phyloP scores from a whole-genome alignment of 495 filamentous ascomycete genomes.

The Xylaria grammica region DNA sequence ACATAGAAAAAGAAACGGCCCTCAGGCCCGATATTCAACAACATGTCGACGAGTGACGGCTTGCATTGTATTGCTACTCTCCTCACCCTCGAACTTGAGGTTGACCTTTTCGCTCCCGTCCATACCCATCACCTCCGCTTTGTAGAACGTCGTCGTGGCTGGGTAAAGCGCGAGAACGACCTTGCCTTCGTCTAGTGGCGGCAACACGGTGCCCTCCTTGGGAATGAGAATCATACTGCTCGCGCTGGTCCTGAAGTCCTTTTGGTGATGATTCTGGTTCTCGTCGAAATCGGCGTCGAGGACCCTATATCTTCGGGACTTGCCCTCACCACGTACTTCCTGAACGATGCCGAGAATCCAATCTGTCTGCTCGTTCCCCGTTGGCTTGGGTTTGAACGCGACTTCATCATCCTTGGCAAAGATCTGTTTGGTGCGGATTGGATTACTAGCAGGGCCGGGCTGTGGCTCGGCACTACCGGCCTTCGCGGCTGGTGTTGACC shows the following conservation, averaged over 20 bases:
- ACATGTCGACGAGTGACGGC: constrained; percentile 81
- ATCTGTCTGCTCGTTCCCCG: constrained; percentile 69
- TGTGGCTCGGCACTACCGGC: constrained; percentile 53
- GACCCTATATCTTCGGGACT: constrained; percentile 90
- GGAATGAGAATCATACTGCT: constrained; percentile 82
- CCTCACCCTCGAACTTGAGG: constrained; percentile 85
- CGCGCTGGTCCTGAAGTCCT: constrained; percentile 79
- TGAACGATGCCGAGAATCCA: constrained; percentile 93
- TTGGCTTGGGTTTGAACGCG: constrained; percentile 82
- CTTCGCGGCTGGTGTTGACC: constrained; percentile 50
- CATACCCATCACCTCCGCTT: constrained; percentile 85
- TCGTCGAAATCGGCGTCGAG: constrained; percentile 93
- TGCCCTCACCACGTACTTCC: constrained; percentile 80
- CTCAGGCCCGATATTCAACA: constrained; percentile 64
- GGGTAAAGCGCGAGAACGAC: constrained; percentile 84
- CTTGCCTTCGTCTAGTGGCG: constrained; percentile 77
- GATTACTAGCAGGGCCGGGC: constrained; percentile 32
- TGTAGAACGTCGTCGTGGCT: constrained; percentile 95
- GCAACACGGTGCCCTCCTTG: constrained; percentile 62
- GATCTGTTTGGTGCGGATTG: constrained; percentile 51
- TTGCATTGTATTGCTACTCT: constrained; percentile 77
- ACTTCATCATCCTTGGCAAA: constrained; percentile 79
- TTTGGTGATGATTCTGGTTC: constrained; percentile 71
- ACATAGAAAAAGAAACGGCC: constrained; percentile 41
- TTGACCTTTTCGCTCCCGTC: constrained; percentile 58